Conservation (phyloP, 257 asterid species). For the Marsdenia floribunda region DNA sequence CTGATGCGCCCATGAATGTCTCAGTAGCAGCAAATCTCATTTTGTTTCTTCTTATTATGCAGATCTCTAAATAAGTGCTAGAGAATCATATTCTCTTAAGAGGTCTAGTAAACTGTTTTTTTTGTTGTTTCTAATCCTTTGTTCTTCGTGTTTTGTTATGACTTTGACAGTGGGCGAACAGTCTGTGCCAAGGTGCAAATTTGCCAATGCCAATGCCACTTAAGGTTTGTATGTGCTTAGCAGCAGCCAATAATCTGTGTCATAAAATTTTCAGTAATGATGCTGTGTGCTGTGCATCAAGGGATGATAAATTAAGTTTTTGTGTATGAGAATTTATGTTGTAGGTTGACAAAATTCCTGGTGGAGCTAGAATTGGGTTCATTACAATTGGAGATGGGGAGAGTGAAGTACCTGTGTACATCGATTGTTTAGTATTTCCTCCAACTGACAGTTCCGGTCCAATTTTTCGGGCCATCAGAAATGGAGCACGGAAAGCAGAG, state of each 20-base stretch:
- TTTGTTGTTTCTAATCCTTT: too few species aligned
- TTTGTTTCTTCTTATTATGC: background rate
- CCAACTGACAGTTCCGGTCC: conserved; percentile 52
- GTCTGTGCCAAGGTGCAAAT: conserved; percentile 86
- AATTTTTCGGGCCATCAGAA: conserved; percentile 66
- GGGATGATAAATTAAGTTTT: too few species aligned
- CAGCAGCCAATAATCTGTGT: too few species aligned
- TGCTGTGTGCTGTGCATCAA: too few species aligned
- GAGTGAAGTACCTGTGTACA: conserved; percentile 64
- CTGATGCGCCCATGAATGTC: background rate
- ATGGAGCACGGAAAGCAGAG: conserved; percentile 58
- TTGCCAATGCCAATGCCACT: conserved; percentile 86
- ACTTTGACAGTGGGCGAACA: conserved; percentile 81
- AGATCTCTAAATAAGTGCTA: too few species aligned
- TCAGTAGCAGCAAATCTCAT: background rate
- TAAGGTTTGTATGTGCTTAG: conserved; percentile 44
- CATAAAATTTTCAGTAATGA: too few species aligned
- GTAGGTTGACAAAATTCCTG: conserved; percentile 84
- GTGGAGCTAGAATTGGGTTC: conserved; percentile 94
- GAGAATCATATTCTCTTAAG: background rate
- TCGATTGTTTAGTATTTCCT: conserved; percentile 76
- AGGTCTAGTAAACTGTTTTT: background rate
- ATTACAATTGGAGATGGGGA: conserved; percentile 61
- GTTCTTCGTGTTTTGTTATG: background rate
- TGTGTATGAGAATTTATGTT: too few species aligned